These are phyloP conservation scores for Hymenoscyphus infarciens DNA, from an alignment of 2,329 filamentous ascomycete genomes.

Conservation along the genomic window DNA sequence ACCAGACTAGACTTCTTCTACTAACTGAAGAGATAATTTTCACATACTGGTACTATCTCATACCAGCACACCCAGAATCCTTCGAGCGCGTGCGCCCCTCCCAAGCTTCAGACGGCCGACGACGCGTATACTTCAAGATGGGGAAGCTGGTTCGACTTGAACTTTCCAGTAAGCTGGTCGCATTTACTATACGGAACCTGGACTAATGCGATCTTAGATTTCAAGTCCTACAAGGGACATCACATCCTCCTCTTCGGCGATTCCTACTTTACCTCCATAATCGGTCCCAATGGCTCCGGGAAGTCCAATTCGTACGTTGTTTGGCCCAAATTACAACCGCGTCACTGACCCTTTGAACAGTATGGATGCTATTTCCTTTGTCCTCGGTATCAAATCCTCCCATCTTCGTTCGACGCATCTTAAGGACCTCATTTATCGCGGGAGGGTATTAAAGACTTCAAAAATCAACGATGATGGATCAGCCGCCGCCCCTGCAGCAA, in stretches of 20 bases:
- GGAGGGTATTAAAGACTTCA: constrained; percentile 84
- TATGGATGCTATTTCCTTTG: constrained; percentile 99
- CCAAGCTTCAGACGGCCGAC: constrained; percentile 5
- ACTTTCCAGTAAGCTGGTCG: constrained; percentile 70
- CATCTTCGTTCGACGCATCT: constrained; percentile 92
- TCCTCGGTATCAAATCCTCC: constrained; percentile 97
- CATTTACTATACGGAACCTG: neutral
- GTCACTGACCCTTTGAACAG: constrained; percentile 44
- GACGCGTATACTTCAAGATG: constrained; percentile 57
- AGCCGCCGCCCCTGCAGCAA: constrained; percentile 46
- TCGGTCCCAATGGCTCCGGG: constrained; percentile 98
- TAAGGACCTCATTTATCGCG: constrained; percentile 92
- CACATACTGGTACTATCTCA: neutral
- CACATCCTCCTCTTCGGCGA: constrained; percentile 93
- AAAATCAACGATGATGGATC: constrained; percentile 90
- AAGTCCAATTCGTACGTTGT: constrained; percentile 93
- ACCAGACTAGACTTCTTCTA: neutral
- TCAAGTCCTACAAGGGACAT: constrained; percentile 99
- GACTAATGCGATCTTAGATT: constrained; percentile 56
- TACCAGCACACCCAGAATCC: neutral
- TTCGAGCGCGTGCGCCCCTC: constrained; percentile 26
- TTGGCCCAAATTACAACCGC: constrained; percentile 13
- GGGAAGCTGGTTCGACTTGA: constrained; percentile 94
- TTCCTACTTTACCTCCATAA: constrained; percentile 98
- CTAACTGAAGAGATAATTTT: neutral